A percentile compares a stretch with the other conserved stretches of the same genome.
Evolutionary conservation across 2,329 filamentous ascomycete genomes (phyloP).

Genomic region (Pseudogymnoascus sp.): DNA sequence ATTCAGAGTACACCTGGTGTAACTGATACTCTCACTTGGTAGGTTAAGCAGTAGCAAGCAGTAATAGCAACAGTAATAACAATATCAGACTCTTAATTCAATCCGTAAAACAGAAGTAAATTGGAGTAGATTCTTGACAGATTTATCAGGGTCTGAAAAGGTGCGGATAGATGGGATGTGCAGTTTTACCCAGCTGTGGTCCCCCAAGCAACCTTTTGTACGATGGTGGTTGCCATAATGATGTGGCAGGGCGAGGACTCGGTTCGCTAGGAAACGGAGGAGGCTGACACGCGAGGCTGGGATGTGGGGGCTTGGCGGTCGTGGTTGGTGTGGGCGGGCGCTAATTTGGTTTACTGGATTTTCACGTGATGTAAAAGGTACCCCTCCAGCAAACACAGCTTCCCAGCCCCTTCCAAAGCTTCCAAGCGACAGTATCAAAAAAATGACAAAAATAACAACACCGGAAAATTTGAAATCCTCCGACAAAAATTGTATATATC

Average conservation of each 20-base stretch:
- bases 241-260: background rate
- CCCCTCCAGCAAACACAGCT: background rate
- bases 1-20: background rate
- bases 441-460: background rate
- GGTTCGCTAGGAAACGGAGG: slow-evolving; percentile 6
- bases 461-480: too few relatives aligned
- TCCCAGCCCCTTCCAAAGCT: background rate
- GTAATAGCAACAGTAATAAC: background rate
- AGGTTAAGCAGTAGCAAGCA: background rate
- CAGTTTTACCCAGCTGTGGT: background rate
- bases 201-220: slow-evolving; percentile 8
- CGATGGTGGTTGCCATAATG: background rate
- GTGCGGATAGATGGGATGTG: slow-evolving; percentile 6
- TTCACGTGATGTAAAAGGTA: background rate
- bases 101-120: background rate
- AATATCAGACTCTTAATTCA: background rate
- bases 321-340: background rate
- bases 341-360: background rate
- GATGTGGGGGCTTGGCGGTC: background rate
- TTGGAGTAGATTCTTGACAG: background rate
- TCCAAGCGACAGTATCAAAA: background rate
- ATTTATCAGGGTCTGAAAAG: slow-evolving; percentile 6
- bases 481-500: too few relatives aligned
- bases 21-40: slow-evolving; percentile 4
- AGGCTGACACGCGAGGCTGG: slow-evolving; percentile 7